Percentiles rank a stretch among this genome's conserved stretches.
These are phyloP conservation scores for Salix exigua DNA, from an alignment of 345 rosid genomes.

Conservation along the genomic window DNA sequence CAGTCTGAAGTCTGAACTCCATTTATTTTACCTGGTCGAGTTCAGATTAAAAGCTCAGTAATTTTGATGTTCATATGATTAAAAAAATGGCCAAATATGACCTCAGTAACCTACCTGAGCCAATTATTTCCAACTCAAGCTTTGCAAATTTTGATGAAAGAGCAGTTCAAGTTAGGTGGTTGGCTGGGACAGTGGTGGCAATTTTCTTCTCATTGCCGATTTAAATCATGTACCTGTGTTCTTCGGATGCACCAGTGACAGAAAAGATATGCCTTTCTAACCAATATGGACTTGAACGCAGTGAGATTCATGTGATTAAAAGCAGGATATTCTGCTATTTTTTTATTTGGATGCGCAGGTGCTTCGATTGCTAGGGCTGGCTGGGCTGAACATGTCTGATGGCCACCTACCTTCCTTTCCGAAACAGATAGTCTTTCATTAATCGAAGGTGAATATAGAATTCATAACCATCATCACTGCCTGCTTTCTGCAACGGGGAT, in stretches of 20 bases:
- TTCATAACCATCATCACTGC: not conserved
- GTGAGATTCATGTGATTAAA: conserved; percentile 5
- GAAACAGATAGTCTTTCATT: not conserved
- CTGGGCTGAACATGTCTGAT: not conserved
- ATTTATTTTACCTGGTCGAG: not conserved
- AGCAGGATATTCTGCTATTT: not conserved
- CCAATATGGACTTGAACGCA: not conserved
- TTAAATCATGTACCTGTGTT: not conserved
- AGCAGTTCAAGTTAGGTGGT: conserved; percentile 13
- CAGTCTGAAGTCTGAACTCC: not conserved
- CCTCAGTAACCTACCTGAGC: conserved; percentile 27
- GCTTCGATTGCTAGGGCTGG: not conserved
- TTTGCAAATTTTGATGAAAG: conserved; percentile 17
- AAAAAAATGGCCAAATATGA: conserved; percentile 40
- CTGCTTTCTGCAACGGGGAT: not conserved
- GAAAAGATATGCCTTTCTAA: not conserved
- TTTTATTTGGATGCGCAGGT: not conserved
- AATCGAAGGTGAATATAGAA: not conserved
- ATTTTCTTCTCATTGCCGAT: conserved; percentile 14
- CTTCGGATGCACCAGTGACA: not conserved
- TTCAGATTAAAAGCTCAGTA: not conserved
- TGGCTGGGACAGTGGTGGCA: conserved; percentile 16
- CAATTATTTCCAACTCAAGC: conserved; percentile 27
- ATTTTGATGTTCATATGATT: not conserved
- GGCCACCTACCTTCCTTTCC: not conserved